phyloP scores from a whole-genome alignment of 2,329 filamentous ascomycete species.

The Lasiodiplodia citricola region DNA sequence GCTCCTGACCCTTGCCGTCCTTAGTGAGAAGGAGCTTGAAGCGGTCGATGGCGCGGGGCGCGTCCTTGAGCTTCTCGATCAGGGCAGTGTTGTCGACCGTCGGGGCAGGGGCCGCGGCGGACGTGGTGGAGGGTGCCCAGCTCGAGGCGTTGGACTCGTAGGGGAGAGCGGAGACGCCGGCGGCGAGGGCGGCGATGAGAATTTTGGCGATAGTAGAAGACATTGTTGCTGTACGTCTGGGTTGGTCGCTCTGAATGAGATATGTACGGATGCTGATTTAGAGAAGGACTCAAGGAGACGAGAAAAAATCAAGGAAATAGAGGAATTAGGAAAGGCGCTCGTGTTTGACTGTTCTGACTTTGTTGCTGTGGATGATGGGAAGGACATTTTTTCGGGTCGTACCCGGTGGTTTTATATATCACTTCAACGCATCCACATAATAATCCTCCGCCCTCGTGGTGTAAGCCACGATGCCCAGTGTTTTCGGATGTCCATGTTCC shows the following conservation, averaged over 20 bases:
- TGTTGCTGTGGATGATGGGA: constrained; percentile 33
- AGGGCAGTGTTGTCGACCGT: constrained; percentile 35
- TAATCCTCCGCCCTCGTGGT: not conserved
- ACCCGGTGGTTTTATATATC: constrained; percentile 40
- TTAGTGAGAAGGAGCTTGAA: constrained; percentile 44
- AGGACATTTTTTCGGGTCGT: not conserved
- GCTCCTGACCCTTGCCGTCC: constrained; percentile 31
- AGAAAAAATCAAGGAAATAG: constrained; percentile 31
- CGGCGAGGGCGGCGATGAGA: constrained; percentile 40
- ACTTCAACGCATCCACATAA: not conserved
- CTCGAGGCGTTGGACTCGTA: not conserved
- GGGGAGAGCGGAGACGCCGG: constrained; percentile 39
- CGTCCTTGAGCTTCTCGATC: constrained; percentile 39
- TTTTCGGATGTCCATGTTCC: constrained; percentile 11
- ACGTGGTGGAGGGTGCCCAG: constrained; percentile 14
- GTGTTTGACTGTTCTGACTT: constrained; percentile 36
- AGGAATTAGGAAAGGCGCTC: constrained; percentile 25
- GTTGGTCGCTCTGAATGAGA: constrained; percentile 33
- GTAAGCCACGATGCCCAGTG: not conserved
- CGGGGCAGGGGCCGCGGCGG: constrained; percentile 28
- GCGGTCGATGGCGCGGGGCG: constrained; percentile 45
- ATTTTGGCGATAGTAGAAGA: constrained; percentile 39
- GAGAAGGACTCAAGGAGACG: constrained; percentile 27
- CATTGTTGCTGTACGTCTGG: constrained; percentile 33
- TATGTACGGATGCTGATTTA: constrained; percentile 11